Percentiles rank a stretch among this genome's conserved stretches.
Conservation (phyloP, 2,329 filamentous ascomycete genomes). For the Cladosporium sp. region DNA sequence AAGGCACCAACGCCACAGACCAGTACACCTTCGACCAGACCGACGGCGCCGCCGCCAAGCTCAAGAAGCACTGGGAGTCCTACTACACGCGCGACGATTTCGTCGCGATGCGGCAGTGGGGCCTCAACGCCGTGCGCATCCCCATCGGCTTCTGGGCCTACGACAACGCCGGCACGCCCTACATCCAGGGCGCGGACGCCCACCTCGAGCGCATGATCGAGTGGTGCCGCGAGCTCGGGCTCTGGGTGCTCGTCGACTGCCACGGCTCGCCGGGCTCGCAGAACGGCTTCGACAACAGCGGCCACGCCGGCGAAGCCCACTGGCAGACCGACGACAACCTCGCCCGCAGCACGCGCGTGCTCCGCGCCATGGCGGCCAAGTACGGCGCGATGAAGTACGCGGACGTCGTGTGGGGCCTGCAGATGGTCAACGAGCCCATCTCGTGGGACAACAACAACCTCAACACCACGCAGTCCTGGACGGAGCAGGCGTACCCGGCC, state of each 20-base stretch:
- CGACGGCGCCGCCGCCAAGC: constrained; percentile 23
- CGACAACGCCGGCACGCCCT: constrained; percentile 36
- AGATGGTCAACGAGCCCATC: constrained; percentile 42
- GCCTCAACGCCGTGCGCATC: constrained; percentile 41
- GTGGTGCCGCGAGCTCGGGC: constrained; percentile 40
- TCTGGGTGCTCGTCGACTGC: constrained; percentile 48
- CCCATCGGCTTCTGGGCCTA: constrained; percentile 51
- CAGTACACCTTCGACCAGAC: constrained; percentile 35
- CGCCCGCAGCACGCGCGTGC: constrained; percentile 31
- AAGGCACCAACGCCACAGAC: constrained; percentile 29
- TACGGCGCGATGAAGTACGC: constrained; percentile 34
- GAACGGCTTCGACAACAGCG: constrained; percentile 43
- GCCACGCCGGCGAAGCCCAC: constrained; percentile 17
- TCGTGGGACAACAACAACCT: constrained; percentile 32
- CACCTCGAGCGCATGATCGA: constrained; percentile 45
- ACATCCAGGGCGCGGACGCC: constrained; percentile 41
- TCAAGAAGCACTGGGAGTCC: constrained; percentile 31
- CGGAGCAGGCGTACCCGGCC: constrained; percentile 29
- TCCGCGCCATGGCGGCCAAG: constrained; percentile 34
- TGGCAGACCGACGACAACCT: constrained; percentile 31
- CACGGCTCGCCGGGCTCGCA: constrained; percentile 46
- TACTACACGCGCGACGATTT: constrained; percentile 39
- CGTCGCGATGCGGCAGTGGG: constrained; percentile 32
- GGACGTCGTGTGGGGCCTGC: constrained; percentile 38
- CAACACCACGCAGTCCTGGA: constrained; percentile 30